Conservation (phyloP, 2,329 filamentous ascomycete genomes). For the Triangularia verruculosa region DNA sequence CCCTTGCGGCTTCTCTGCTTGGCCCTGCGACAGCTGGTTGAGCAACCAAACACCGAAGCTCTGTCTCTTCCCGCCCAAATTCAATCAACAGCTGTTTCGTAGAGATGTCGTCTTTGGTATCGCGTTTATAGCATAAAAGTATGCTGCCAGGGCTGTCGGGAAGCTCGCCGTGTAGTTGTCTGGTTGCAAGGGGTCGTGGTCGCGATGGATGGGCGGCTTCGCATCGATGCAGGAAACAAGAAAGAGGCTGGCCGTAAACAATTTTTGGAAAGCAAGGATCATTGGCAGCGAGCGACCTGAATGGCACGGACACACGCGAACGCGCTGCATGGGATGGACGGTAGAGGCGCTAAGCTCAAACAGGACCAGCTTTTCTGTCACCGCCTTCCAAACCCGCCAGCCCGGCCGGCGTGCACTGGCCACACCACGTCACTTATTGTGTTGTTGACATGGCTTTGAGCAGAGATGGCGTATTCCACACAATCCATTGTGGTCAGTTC, state of each 20-base stretch:
- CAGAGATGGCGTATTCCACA: not conserved
- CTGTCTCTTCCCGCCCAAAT: constrained; percentile 10
- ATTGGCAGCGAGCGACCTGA: constrained; percentile 22
- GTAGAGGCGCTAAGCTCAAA: constrained; percentile 19
- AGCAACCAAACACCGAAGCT: not conserved
- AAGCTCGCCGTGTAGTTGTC: constrained; percentile 9
- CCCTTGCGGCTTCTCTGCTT: not conserved
- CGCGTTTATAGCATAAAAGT: constrained; percentile 21
- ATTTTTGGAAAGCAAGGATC: constrained; percentile 32
- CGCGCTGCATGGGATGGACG: constrained; percentile 22
- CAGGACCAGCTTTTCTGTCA: constrained; percentile 17
- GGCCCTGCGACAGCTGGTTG: not conserved
- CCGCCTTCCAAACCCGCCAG: constrained; percentile 13
- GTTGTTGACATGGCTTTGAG: not conserved
- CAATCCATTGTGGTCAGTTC: not conserved
- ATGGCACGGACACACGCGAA: constrained; percentile 20
- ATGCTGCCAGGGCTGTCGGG: not conserved
- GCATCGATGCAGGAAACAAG: constrained; percentile 16
- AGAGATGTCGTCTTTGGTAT: constrained; percentile 8
- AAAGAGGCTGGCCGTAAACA: constrained; percentile 31
- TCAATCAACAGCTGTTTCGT: constrained; percentile 11
- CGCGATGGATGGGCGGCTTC: constrained; percentile 10
- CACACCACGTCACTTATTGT: not conserved
- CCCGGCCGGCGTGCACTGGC: not conserved
- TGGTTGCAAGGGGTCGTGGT: constrained; percentile 3